Evolutionary conservation across 2,329 filamentous ascomycete species (phyloP).

Genomic region (Pseudocercospora crystallina): DNA sequence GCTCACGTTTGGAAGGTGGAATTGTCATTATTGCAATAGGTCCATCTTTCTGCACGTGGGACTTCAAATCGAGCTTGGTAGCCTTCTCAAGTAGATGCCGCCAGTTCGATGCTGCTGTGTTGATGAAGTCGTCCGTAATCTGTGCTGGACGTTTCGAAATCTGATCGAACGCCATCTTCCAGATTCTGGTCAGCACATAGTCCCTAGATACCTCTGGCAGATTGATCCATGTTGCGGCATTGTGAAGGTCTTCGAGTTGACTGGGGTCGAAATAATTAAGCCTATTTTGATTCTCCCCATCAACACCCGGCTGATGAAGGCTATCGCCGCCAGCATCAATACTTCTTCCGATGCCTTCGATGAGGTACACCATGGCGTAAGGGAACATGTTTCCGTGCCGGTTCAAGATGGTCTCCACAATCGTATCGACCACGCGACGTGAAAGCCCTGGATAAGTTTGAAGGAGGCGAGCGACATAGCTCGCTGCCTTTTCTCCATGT

Average conservation of each 20-base stretch:
- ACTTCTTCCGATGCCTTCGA: conserved; percentile 41
- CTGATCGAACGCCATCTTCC: conserved; percentile 26
- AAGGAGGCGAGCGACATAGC: conserved; percentile 38
- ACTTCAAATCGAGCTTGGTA: neutral
- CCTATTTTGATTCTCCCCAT: neutral
- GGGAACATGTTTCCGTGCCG: conserved; percentile 39
- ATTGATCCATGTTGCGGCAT: conserved; percentile 35
- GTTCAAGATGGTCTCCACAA: conserved; percentile 34
- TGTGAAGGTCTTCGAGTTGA: conserved; percentile 28
- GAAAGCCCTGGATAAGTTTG: conserved; percentile 16
- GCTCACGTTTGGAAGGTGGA: conserved; percentile 28
- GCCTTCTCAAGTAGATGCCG: conserved; percentile 7
- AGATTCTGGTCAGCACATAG: conserved; percentile 33
- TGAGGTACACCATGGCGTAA: conserved; percentile 43
- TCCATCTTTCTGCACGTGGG: conserved; percentile 21
- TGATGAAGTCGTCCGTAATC: conserved; percentile 1
- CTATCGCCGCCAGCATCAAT: neutral
- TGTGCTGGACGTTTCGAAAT: neutral
- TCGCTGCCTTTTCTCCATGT: conserved; percentile 43
- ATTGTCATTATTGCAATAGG: conserved; percentile 19
- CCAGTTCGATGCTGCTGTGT: conserved; percentile 10
- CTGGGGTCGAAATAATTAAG: too few relatives aligned
- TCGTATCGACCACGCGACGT: conserved; percentile 27
- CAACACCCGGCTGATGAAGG: neutral
- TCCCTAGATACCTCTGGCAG: conserved; percentile 47